Evolutionary conservation across 306 rosid genomes (phyloP).

Genomic region (Lathyrus aphaca): DNA sequence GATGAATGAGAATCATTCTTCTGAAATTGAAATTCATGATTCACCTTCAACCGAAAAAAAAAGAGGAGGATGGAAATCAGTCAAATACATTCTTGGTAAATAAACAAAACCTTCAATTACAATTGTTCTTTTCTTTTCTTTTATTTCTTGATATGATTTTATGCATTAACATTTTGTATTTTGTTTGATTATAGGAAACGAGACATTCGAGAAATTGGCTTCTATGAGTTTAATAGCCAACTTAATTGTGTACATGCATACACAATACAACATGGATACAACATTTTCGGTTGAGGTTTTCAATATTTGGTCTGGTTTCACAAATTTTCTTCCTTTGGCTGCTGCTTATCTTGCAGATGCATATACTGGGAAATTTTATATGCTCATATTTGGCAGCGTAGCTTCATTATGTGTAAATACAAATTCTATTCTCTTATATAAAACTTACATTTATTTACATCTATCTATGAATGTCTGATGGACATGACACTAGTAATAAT

Average conservation of each 20-base stretch:
- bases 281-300: slow-evolving; percentile 53
- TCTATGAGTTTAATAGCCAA: slow-evolving; percentile 66
- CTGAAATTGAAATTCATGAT: slow-evolving; percentile 27
- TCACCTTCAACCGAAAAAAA: slow-evolving; percentile 30
- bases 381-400: slow-evolving; percentile 50
- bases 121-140: neutral
- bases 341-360: slow-evolving; percentile 68
- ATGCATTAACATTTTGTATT: slow-evolving; percentile 1
- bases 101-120: slow-evolving; percentile 21
- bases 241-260: slow-evolving; percentile 55
- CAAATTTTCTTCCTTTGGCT: slow-evolving; percentile 57
- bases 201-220: slow-evolving; percentile 79
- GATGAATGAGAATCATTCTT: slow-evolving; percentile 31
- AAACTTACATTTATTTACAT: slow-evolving; percentile 1
- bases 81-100: slow-evolving; percentile 52
- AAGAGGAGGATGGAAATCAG: slow-evolving; percentile 61
- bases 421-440: neutral
- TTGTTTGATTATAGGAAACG: slow-evolving; percentile 50
- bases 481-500: too few species aligned
- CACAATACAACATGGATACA: slow-evolving; percentile 57
- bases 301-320: slow-evolving; percentile 60
- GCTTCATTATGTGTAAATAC: slow-evolving; percentile 54
- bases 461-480: too few species aligned
- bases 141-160: slow-evolving; percentile 12
- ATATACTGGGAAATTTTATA: slow-evolving; percentile 51